phyloP scores from a whole-genome alignment of 257 asterid genomes.

The Nicotiana benthamiana region DNA sequence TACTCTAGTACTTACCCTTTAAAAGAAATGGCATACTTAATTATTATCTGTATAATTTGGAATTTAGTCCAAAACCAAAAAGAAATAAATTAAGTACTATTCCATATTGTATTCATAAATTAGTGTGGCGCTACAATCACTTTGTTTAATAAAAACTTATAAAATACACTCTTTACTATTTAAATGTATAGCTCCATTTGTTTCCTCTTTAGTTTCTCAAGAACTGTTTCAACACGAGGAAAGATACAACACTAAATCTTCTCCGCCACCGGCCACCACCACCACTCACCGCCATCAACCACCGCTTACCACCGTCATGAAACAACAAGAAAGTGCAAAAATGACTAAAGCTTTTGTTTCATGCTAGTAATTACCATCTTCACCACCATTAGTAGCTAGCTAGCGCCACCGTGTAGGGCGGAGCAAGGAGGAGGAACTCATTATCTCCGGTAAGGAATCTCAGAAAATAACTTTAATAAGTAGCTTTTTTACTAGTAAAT shows the following conservation, averaged over 20 bases:
- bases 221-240: constrained; percentile 18
- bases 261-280: constrained; percentile 1
- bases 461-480: neutral
- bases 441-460: constrained; percentile 21
- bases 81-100: neutral
- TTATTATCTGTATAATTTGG: neutral
- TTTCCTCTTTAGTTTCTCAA: constrained; percentile 22
- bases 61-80: constrained; percentile 1
- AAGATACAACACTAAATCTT: constrained; percentile 26
- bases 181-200: constrained; percentile 21
- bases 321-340: constrained; percentile 4
- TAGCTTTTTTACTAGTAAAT: neutral
- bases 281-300: neutral
- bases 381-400: constrained; percentile 12
- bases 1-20: neutral
- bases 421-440: constrained; percentile 20
- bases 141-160: constrained; percentile 6
- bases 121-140: constrained; percentile 38
- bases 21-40: neutral
- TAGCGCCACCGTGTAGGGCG: constrained; percentile 35
- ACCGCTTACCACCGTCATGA: neutral
- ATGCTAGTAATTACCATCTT: neutral
- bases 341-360: neutral
- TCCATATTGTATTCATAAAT: neutral
- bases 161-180: constrained; percentile 9